Conservation (phyloP, 176 grass and related monocot genomes). For the maize (Zea mays) region DNA sequence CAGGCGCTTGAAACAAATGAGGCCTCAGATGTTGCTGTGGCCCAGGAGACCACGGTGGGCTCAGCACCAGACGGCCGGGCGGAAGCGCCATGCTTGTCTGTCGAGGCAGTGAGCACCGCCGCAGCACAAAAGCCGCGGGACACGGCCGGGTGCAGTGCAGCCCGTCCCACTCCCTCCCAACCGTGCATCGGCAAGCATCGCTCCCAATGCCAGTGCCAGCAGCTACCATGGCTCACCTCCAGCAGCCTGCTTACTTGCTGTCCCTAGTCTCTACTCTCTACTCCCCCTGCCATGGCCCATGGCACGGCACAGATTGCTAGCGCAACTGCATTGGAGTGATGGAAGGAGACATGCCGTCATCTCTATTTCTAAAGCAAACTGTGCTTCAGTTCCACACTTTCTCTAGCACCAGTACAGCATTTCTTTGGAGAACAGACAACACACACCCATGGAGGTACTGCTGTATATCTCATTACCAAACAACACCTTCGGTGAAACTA, state of each 20-base stretch:
- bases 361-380: neutral
- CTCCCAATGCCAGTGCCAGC: neutral
- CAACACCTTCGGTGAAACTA: neutral
- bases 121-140: conserved; percentile 13
- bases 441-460: neutral
- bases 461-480: neutral
- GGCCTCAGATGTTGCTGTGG: conserved; percentile 28
- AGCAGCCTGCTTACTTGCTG: neutral
- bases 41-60: conserved; percentile 30
- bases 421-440: neutral
- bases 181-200: neutral
- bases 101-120: neutral
- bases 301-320: neutral
- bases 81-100: neutral
- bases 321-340: neutral
- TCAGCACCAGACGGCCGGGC: conserved; percentile 26
- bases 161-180: neutral
- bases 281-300: no score
- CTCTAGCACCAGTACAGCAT: neutral
- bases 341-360: neutral
- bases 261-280: neutral
- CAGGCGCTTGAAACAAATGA: conserved; percentile 3
- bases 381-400: neutral
- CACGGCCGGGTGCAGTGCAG: conserved; percentile 1
- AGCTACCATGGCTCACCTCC: neutral